Evolutionary conservation across 768 basidiomycete species (phyloP), one percentile per base, ranked within the genome.

Genomic region (Mycena kentingensis): DNA sequence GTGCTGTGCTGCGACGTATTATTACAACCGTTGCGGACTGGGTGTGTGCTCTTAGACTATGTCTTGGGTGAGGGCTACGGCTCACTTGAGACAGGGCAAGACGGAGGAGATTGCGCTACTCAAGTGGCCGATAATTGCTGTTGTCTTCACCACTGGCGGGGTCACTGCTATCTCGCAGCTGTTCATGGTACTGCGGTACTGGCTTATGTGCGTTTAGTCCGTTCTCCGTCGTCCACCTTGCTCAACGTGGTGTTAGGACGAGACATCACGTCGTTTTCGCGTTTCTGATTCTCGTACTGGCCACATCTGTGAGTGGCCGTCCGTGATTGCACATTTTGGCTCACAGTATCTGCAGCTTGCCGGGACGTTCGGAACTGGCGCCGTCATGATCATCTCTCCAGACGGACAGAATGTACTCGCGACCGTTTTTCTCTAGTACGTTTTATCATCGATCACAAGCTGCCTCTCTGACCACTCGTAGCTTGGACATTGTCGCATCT

Each of bases 121-220:
- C 25, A 35, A 50, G 15, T 54, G 52, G 52, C 44, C 52, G 2
- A 25, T 57, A 13, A 41, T 29, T 12, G 41, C 39, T 5, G 19
- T 50, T 11, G 25, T 54, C 19, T 53, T 58, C 13, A 36, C 51
- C 12, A 27, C 39, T 16, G 51, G 48, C 15, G 44, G 46, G 4
- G 52, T 49, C 38, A 36, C 38, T 3, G 51, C 52, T 2, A 42
- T 58, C 34, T 58, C 56, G 27, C 56, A 58, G 49, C 27, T 51
- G 24, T 58, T 53, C 25, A 58, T 54, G 56, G 46, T 58, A 13
- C 24, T 18, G 3, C 51, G 44, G 12, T 53, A 58, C 27, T 58
- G 51, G 56, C 38, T 45, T n/a, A 48, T 53, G 56, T 57, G 35
- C 2, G 55, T 52, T 15, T 38, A 6, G 22, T 11, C 3, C 24